Evolutionary conservation across 139 green algal genomes (phyloP).

Genomic region (Haematococcus sp.): DNA sequence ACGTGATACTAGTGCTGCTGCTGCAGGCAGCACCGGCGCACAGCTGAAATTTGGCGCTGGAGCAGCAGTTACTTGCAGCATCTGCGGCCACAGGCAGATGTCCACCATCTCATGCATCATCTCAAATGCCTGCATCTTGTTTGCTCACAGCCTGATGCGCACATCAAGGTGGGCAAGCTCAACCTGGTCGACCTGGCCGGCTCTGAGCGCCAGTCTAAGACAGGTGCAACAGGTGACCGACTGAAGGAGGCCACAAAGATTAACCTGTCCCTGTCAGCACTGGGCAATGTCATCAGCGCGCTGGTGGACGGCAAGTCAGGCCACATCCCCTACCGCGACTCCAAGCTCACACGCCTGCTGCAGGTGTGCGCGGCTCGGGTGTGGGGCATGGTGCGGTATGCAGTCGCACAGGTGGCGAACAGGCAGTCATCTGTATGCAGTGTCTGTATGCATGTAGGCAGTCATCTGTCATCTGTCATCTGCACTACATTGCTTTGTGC

Average conservation of each 20-base stretch:
- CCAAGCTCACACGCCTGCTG: constrained; percentile 78
- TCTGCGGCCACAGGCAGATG: no score
- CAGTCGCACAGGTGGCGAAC: no score
- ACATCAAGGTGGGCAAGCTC: constrained; percentile 80
- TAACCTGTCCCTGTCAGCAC: constrained; percentile 58
- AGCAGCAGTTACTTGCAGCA: no score
- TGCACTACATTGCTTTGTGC: no score
- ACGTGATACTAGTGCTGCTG: no score
- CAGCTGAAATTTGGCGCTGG: no score
- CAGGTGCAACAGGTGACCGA: constrained; percentile 46
- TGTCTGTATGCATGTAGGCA: background rate
- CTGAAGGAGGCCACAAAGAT: constrained; percentile 78
- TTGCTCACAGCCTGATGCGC: constrained; percentile 37
- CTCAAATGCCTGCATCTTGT: background rate
- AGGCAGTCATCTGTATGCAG: background rate
- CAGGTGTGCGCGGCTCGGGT: constrained; percentile 1
- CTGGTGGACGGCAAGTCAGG: constrained; percentile 66
- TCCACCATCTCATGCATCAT: background rate
- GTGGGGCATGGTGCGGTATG: no score
- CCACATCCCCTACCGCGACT: constrained; percentile 78
- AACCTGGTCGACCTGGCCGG: constrained; percentile 91
- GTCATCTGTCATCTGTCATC: background rate
- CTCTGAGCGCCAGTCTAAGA: constrained; percentile 71
- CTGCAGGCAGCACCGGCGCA: no score
- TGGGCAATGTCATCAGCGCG: constrained; percentile 75